These are phyloP conservation scores for Candida ficus DNA, from an alignment of 805 yeast genomes.

Conservation along the genomic window DNA sequence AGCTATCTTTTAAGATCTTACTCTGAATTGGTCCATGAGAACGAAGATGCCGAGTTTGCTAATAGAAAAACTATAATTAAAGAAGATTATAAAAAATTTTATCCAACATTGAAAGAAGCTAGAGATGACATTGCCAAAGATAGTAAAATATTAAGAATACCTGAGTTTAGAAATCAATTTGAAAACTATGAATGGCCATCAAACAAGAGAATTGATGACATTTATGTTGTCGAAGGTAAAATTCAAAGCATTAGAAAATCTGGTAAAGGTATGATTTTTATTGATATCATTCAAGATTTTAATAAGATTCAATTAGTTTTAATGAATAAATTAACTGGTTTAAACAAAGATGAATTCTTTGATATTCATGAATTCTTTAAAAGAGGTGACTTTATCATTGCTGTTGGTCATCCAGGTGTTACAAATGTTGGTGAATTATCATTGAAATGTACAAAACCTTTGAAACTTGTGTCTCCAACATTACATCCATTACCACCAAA, in stretches of 20 bases:
- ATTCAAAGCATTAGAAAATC: constrained; percentile 53
- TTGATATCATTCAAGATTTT: constrained; percentile 64
- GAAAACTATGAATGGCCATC: constrained; percentile 20
- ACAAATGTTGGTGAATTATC: constrained; percentile 81
- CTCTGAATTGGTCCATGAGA: constrained; percentile 11
- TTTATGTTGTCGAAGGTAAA: constrained; percentile 44
- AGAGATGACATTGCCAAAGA: constrained; percentile 6
- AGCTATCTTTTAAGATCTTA: neutral
- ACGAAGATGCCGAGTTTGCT: constrained; percentile 22
- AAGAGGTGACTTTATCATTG: constrained; percentile 68
- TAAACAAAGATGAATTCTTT: constrained; percentile 39
- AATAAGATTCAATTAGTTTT: constrained; percentile 56
- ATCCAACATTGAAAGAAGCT: constrained; percentile 21
- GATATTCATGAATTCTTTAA: constrained; percentile 36
- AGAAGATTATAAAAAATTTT: constrained; percentile 12
- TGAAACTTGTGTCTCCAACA: constrained; percentile 60
- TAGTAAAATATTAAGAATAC: constrained; percentile 28
- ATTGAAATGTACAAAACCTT: constrained; percentile 46
- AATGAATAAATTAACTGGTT: constrained; percentile 42
- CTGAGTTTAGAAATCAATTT: constrained; percentile 33
- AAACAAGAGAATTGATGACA: constrained; percentile 19
- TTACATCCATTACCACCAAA: constrained; percentile 66
- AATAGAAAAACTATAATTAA: constrained; percentile 19
- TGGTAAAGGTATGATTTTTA: constrained; percentile 63
- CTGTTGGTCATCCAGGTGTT: constrained; percentile 65